Evolutionary conservation across 306 rosid species (phyloP), one percentile per base, ranked within the genome.

Genomic region (Mucuna pruriens): DNA sequence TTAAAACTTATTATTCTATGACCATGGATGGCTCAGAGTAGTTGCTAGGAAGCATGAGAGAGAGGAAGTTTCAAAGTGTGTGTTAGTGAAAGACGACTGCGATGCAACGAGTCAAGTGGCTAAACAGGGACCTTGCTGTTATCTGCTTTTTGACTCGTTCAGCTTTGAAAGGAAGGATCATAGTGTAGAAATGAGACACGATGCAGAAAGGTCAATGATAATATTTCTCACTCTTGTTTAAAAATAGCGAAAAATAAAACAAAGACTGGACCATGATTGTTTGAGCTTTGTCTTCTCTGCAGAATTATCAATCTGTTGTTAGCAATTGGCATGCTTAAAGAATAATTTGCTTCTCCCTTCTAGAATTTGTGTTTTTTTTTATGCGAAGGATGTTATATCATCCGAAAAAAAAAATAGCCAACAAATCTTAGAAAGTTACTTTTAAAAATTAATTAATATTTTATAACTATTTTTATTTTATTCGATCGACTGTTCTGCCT

Each of bases 121-220:
- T 7, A 77, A 64, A 12, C 31, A 38, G n/a, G 33, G 2, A 2
- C 12, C 49, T 60, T 9, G 2, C 17, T 65, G 12, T 2, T 11
- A 11, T 3, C 33, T 71, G 0, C 1, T 55, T 31, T 54, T 64
- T 78, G 83, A 78, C 86, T 72, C 7, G 71, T 72, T 83, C 83
- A 72, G 8, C 79, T 61, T 70, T 38, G 51, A 38, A 68, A 76
- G 46, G 6, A 4, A 4, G 11, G 31, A 3, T 46, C 29, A 1
- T 76, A 46, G 0, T 42, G 6, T 63, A 11, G 1, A 71, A 48
- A 7, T 33, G 7, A 20, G 74, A 63, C 46, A 64, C 49, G 40
- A 16, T 11, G 34, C 7, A 3, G 1, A 7, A 55, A 15, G 22
- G 80, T 66, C 70, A 66, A 52, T 40, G 52, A 2, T 62, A 63